Percentiles rank a stretch among this genome's conserved stretches.
phyloP scores from a whole-genome alignment of 148 eudicot genomes.

The Salicornia ramosissima region DNA sequence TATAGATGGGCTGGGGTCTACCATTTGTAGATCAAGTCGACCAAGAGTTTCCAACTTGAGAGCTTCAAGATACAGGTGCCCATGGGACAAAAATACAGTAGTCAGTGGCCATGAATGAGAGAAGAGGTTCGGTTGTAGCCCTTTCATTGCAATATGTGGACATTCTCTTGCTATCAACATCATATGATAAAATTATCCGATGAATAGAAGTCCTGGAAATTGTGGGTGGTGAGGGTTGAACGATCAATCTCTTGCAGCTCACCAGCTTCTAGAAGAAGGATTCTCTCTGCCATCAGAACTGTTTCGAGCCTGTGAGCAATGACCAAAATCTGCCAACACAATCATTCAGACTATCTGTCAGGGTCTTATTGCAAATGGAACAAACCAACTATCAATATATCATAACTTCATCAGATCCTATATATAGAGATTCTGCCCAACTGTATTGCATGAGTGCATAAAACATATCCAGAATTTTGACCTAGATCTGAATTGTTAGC shows the following conservation, averaged over 20 bases:
- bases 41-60: neutral
- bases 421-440: neutral
- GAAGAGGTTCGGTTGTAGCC: neutral
- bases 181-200: constrained; percentile 49
- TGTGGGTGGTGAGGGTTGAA: constrained; percentile 46
- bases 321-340: constrained; percentile 58
- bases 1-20: too few species aligned
- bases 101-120: neutral
- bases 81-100: neutral
- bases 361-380: constrained; percentile 1
- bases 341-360: neutral
- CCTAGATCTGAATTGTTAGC: constrained; percentile 1
- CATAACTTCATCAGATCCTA: neutral
- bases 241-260: constrained; percentile 64
- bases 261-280: constrained; percentile 59
- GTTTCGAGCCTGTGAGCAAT: constrained; percentile 93
- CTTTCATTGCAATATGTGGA: neutral
- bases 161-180: constrained; percentile 4
- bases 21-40: neutral
- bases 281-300: constrained; percentile 79
- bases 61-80: neutral
- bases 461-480: too few species aligned
- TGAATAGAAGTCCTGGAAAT: constrained; percentile 34
- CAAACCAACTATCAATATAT: neutral
- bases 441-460: neutral